Conservation (phyloP, 2,329 filamentous ascomycete species). For the Daldinia eschscholtzii region DNA sequence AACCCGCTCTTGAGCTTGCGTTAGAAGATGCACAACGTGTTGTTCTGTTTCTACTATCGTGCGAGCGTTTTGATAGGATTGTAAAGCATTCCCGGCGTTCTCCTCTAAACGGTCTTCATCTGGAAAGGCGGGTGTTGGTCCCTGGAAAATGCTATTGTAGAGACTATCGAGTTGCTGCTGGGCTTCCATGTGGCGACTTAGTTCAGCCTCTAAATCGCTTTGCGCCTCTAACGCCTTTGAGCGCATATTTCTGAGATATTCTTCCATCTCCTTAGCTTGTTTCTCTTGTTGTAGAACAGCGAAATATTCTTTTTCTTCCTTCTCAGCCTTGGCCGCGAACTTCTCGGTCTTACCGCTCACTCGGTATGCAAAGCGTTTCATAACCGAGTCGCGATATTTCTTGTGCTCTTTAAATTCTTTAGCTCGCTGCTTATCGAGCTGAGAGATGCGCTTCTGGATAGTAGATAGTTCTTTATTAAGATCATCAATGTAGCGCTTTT, state of each 20-base stretch:
- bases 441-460: conserved; percentile 55
- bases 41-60: conserved; percentile 56
- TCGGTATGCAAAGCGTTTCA: conserved; percentile 65
- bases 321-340: conserved; percentile 62
- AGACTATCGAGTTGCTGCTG: conserved; percentile 63
- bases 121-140: conserved; percentile 64
- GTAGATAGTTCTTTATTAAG: conserved; percentile 58
- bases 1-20: conserved; percentile 56
- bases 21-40: conserved; percentile 58
- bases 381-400: conserved; percentile 65
- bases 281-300: conserved; percentile 64
- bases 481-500: conserved; percentile 60
- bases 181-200: conserved; percentile 55
- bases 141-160: conserved; percentile 67
- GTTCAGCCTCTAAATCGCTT: conserved; percentile 54
- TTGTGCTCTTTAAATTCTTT: conserved; percentile 66
- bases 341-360: conserved; percentile 63
- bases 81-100: conserved; percentile 52
- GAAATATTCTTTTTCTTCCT: conserved; percentile 68
- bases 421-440: conserved; percentile 57
- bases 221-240: conserved; percentile 56
- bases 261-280: conserved; percentile 59
- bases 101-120: conserved; percentile 65
- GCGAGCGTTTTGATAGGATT: conserved; percentile 56
- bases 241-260: conserved; percentile 57